A percentile compares a stretch with the other conserved stretches of the same genome.
phyloP scores from a whole-genome alignment of 2,329 filamentous ascomycete species.

The Triangularia verruculosa region DNA sequence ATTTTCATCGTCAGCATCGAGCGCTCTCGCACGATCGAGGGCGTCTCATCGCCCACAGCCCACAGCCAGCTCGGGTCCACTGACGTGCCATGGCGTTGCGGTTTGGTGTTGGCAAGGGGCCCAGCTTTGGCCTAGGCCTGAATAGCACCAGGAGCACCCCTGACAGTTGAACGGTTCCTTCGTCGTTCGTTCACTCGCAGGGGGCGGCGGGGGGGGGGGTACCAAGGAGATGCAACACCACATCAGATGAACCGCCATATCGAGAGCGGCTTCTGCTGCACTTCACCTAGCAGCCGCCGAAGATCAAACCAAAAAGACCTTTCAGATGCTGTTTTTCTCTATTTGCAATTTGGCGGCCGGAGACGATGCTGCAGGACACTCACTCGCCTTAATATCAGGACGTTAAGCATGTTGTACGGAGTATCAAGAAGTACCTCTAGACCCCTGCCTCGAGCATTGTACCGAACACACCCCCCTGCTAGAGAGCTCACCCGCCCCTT shows the following conservation, averaged over 20 bases:
- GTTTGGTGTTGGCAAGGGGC: slow-evolving; percentile 18
- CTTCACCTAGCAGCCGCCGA: slow-evolving; percentile 17
- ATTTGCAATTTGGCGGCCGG: not conserved
- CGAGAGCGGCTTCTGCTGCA: slow-evolving; percentile 13
- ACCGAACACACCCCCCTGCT: slow-evolving; percentile 10
- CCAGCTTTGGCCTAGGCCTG: slow-evolving; percentile 7
- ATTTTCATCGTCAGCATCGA: slow-evolving; percentile 1
- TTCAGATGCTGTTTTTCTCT: not conserved
- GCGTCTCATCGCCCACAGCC: slow-evolving; percentile 24
- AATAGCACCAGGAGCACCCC: not conserved
- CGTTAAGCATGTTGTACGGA: slow-evolving; percentile 12
- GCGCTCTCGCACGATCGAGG: slow-evolving; percentile 20
- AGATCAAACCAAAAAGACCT: slow-evolving; percentile 25
- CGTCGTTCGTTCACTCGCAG: slow-evolving; percentile 3
- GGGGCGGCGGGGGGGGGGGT: too few relatives aligned
- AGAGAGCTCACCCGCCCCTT: not conserved
- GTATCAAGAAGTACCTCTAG: not conserved
- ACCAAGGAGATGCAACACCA: slow-evolving; percentile 17
- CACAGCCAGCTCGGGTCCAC: slow-evolving; percentile 7
- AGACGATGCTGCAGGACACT: not conserved
- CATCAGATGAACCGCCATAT: slow-evolving; percentile 20
- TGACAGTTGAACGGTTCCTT: slow-evolving; percentile 8
- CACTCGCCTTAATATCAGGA: slow-evolving; percentile 2
- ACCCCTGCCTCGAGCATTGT: slow-evolving; percentile 4
- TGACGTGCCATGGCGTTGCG: slow-evolving; percentile 22